Evolutionary conservation across 2,329 filamentous ascomycete genomes (phyloP).

Genomic region (Clarireedia homoeocarpa): DNA sequence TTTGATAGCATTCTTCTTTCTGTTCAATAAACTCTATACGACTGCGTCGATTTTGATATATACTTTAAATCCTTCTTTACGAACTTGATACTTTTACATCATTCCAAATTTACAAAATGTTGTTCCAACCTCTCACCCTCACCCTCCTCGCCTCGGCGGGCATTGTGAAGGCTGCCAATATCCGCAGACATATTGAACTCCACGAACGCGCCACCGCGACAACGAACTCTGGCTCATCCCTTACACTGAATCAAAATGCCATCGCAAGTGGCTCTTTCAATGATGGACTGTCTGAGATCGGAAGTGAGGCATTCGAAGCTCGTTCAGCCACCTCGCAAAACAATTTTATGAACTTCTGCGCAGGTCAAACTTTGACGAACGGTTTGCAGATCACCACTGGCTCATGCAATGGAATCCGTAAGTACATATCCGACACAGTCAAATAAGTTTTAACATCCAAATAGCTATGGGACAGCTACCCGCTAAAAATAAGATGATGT

Average conservation of each 20-base stretch:
- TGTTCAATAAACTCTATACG: not conserved
- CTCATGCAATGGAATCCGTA: constrained; percentile 46
- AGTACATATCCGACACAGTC: constrained; percentile 1
- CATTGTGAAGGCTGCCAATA: constrained; percentile 3
- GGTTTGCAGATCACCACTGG: constrained; percentile 48
- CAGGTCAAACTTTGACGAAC: constrained; percentile 43
- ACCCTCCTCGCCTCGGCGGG: constrained; percentile 12
- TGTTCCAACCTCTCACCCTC: constrained; percentile 10
- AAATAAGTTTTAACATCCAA: not conserved
- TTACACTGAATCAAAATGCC: constrained; percentile 7
- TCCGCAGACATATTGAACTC: constrained; percentile 4
- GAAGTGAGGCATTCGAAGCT: constrained; percentile 16
- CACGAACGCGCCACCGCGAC: not conserved
- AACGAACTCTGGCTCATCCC: not conserved
- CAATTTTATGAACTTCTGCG: constrained; percentile 27
- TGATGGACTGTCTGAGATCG: constrained; percentile 16
- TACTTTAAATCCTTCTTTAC: not conserved
- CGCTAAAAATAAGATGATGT: constrained; percentile 27
- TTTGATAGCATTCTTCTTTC: constrained; percentile 7
- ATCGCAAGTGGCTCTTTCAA: constrained; percentile 18
- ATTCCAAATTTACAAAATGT: constrained; percentile 8
- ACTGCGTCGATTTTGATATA: constrained; percentile 1
- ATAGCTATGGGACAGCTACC: constrained; percentile 29
- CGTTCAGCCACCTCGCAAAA: constrained; percentile 19
- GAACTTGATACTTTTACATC: not conserved